These are phyloP conservation scores for Cyclostephanos invisitatus DNA, from an alignment of 108 stramenopile species.

Conservation along the genomic window DNA sequence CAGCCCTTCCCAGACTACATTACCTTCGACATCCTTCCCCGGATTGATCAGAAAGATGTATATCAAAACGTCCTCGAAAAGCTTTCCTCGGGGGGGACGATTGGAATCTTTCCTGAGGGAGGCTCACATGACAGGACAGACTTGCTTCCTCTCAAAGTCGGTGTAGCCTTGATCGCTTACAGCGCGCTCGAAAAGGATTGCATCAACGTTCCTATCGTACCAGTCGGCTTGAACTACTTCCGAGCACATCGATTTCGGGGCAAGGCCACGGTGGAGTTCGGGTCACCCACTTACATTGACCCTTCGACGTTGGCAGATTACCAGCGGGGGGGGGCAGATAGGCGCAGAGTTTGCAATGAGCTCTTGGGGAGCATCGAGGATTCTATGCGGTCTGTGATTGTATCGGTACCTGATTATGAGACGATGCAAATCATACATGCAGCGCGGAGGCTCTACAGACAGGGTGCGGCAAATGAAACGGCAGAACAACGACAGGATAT, in stretches of 20 bases:
- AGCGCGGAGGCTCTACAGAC: slow-evolving; percentile 86
- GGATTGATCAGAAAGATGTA: slow-evolving; percentile 85
- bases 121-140: slow-evolving; percentile 98
- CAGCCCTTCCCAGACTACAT: slow-evolving; percentile 36
- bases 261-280: slow-evolving; percentile 88
- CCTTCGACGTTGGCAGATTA: slow-evolving; percentile 67
- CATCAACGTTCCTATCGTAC: slow-evolving; percentile 92
- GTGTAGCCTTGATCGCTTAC: slow-evolving; percentile 96
- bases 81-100: slow-evolving; percentile 72
- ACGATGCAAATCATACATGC: slow-evolving; percentile 92
- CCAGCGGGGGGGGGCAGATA: slow-evolving; percentile 67
- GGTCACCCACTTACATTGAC: slow-evolving; percentile 79
- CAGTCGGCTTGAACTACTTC: slow-evolving; percentile 98
- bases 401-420: slow-evolving; percentile 94
- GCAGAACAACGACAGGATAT: slow-evolving; percentile 89
- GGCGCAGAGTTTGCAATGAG: slow-evolving; percentile 80
- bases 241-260: slow-evolving; percentile 92
- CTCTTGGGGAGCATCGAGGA: slow-evolving; percentile 85
- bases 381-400: slow-evolving; percentile 92
- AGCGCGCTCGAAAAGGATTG: slow-evolving; percentile 89
- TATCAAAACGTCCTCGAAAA: slow-evolving; percentile 84
- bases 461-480: slow-evolving; percentile 44
- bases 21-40: slow-evolving; percentile 83
- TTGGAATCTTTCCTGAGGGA: slow-evolving; percentile 98
- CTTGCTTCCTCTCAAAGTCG: slow-evolving; percentile 96